These are phyloP conservation scores for Bothriochloa decipiens DNA, from an alignment of 176 grass and related monocot species.

Conservation along the genomic window DNA sequence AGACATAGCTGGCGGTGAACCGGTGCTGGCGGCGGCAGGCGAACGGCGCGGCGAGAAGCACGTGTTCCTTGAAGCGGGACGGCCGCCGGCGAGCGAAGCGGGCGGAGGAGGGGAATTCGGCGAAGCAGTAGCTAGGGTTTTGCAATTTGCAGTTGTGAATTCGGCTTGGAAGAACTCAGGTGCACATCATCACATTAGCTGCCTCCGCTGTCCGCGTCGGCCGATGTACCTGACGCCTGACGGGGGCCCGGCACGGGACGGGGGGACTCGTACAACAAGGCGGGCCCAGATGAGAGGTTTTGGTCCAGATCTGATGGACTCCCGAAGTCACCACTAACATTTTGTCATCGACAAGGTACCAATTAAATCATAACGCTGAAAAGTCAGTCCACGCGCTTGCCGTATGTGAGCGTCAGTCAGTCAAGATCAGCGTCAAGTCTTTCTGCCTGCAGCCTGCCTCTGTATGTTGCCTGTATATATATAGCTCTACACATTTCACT, in stretches of 20 bases:
- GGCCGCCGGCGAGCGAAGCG: neutral
- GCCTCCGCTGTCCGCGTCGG: conserved; percentile 15
- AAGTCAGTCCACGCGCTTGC: too few species aligned
- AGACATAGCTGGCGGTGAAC: conserved; percentile 44
- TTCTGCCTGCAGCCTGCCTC: too few species aligned
- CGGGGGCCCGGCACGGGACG: neutral
- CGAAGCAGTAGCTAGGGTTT: conserved; percentile 44
- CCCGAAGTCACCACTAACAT: too few species aligned
- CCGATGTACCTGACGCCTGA: too few species aligned
- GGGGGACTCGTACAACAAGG: neutral
- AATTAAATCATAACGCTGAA: too few species aligned
- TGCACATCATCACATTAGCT: neutral
- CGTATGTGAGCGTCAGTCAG: too few species aligned
- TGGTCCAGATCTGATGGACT: neutral
- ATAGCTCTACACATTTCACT: too few species aligned
- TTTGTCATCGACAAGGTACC: too few species aligned
- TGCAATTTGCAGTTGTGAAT: neutral
- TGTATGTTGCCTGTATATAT: too few species aligned
- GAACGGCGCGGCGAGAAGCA: neutral
- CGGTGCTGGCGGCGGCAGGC: too few species aligned
- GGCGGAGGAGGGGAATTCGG: conserved; percentile 17
- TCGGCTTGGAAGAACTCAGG: neutral
- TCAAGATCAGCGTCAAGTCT: too few species aligned
- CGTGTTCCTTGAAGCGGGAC: neutral
- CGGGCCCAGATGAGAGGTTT: neutral